phyloP scores from a whole-genome alignment of 2,329 filamentous ascomycete species.

The Colletotrichum musae region DNA sequence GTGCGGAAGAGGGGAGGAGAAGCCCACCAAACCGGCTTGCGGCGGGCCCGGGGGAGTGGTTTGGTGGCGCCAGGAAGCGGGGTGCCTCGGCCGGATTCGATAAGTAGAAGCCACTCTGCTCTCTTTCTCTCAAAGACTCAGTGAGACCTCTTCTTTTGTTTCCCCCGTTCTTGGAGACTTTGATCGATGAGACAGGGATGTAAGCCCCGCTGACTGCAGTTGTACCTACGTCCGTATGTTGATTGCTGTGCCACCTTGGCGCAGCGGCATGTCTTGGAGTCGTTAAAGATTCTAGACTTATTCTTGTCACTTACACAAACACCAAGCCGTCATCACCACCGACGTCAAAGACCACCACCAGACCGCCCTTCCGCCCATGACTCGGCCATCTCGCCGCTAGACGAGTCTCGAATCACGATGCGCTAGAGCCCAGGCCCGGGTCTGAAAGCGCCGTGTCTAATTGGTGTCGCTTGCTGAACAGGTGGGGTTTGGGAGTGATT shows the following conservation, averaged over 20 bases:
- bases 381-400: not conserved
- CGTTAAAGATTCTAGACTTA: not conserved
- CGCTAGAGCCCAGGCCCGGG: not conserved
- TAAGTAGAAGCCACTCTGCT: not conserved
- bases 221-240: not conserved
- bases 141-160: no score
- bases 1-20: not conserved
- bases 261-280: not conserved
- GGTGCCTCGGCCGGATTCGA: not conserved
- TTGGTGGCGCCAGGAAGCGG: not conserved
- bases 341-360: not conserved
- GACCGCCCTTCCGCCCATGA: not conserved
- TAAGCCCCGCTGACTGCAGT: no score
- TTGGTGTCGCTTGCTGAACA: conserved; percentile 3
- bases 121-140: no score
- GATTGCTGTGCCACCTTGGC: conserved; percentile 25
- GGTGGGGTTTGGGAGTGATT: conserved; percentile 17
- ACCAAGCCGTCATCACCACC: not conserved
- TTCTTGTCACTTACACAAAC: not conserved
- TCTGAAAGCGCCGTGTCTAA: not conserved
- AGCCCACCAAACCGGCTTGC: not conserved
- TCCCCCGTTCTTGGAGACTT: no score
- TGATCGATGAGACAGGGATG: no score
- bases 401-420: not conserved
- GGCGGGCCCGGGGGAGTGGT: not conserved